Evolutionary conservation across 495 filamentous ascomycete genomes (phyloP), one percentile per base, ranked within the genome.

Genomic region (Tuber umbilicatum): DNA sequence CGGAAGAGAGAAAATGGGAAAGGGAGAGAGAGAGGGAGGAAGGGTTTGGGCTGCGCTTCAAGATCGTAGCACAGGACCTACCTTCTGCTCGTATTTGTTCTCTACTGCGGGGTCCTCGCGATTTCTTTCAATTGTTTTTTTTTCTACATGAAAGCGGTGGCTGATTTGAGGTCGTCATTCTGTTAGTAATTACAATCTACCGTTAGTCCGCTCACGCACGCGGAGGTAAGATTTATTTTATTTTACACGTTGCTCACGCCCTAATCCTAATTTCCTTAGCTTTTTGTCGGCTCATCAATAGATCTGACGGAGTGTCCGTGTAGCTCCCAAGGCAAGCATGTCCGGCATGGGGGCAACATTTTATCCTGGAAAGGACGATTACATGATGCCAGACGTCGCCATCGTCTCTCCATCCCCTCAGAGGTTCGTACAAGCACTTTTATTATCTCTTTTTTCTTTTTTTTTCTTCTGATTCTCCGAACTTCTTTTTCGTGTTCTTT

Each of bases 291-390:
- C 14, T 17, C 27, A 35, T 64, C 12, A 64, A 35, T 35, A 35
- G 14, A 64, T 64, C 55, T 35, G 55, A 64, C 55, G 4, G 27
- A 35, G 55, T 35, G 27, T 64, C 55, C 27, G 55, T 35, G 55
- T 16, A 64, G 55, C 55, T 35, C 7, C 27, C 12, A 64, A n/a
- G 27, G 4, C 27, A 17, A 73, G 55, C 68, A 79, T 79, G 70
- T 75, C 76, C 21, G 67, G 78, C 67, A 79, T 94, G 79, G 91
- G 90, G 82, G 93, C 94, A 75, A 97, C 94, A 69, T 97, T 97
- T 86, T 91, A 92, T 84, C 94, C 95, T 78, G 93, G 94, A 82
- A 92, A 90, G 55, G 86, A 88, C 75, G 94, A 97, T 86, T 93
- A 97, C 84, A 97, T 93, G 68, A 83, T 84, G 64, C 79, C 82